Conservation (phyloP, 768 basidiomycete species). For the Russula virescens region DNA sequence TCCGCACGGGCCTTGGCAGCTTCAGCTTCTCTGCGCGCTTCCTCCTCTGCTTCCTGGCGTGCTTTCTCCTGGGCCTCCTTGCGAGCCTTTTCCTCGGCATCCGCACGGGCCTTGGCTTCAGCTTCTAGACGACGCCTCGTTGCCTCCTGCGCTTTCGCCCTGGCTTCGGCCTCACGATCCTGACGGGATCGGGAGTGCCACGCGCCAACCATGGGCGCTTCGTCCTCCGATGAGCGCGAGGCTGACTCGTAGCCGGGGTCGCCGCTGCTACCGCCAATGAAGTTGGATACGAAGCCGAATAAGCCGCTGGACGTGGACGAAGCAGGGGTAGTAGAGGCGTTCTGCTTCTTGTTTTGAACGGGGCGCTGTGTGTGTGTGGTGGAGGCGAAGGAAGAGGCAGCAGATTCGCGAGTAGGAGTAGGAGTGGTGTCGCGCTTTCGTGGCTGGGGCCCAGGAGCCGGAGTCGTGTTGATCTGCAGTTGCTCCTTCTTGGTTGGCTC, state of each 20-base stretch:
- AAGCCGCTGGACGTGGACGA: background rate
- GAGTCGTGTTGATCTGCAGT: constrained; percentile 11
- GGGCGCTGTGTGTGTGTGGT: background rate
- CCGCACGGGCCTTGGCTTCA: constrained; percentile 5
- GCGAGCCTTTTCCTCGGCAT: constrained; percentile 5
- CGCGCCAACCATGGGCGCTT: constrained; percentile 12
- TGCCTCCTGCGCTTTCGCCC: constrained; percentile 8
- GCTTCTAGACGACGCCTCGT: constrained; percentile 11
- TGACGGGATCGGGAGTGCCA: constrained; percentile 14
- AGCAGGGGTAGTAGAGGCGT: constrained; percentile 8
- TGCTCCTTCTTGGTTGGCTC: constrained; percentile 22
- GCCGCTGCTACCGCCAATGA: background rate
- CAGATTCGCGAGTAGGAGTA: background rate
- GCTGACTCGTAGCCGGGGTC: constrained; percentile 21
- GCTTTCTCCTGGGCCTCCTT: background rate
- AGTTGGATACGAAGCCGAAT: constrained; percentile 6
- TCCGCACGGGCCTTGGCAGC: no score
- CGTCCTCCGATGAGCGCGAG: constrained; percentile 18
- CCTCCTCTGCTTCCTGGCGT: background rate
- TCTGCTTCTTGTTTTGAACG: constrained; percentile 9
- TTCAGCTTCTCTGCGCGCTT: background rate
- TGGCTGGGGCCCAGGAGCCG: background rate
- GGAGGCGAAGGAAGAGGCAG: background rate
- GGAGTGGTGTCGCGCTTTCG: constrained; percentile 1
- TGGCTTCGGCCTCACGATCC: constrained; percentile 11